A percentile compares a stretch with the other conserved stretches of the same genome.
Conservation (phyloP, 2,329 filamentous ascomycete species). For the Whalleya microplaca region DNA sequence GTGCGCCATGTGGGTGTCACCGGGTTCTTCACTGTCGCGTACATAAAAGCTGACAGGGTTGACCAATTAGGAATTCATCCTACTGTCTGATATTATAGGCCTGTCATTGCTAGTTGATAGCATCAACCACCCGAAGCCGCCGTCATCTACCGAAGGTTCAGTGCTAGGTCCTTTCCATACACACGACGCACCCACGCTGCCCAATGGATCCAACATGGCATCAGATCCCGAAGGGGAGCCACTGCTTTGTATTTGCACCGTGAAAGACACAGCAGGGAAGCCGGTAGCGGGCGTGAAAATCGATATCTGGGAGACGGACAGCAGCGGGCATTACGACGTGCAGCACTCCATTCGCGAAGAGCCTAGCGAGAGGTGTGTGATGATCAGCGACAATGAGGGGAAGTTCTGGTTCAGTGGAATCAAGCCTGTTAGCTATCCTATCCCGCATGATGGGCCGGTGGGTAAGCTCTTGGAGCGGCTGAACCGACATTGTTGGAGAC, state of each 20-base stretch:
- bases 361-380: constrained; percentile 74
- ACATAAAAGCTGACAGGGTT: constrained; percentile 6
- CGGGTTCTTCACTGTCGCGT: neutral
- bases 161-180: constrained; percentile 85
- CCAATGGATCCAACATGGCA: constrained; percentile 65
- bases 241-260: constrained; percentile 72
- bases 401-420: constrained; percentile 85
- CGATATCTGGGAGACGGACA: constrained; percentile 86
- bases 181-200: constrained; percentile 67
- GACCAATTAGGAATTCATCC: constrained; percentile 69
- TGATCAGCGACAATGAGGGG: constrained; percentile 71
- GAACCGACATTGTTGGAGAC: constrained; percentile 76
- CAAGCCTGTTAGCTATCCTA: constrained; percentile 82
- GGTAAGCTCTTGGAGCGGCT: constrained; percentile 69
- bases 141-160: constrained; percentile 72
- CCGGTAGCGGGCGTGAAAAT: constrained; percentile 70
- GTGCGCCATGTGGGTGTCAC: constrained; percentile 65
- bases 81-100: constrained; percentile 78
- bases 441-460: constrained; percentile 83
- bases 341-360: constrained; percentile 66
- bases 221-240: constrained; percentile 71
- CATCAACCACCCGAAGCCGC: constrained; percentile 82
- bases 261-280: constrained; percentile 66
- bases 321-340: constrained; percentile 80
- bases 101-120: constrained; percentile 79